These are phyloP conservation scores for Ulvella scutata DNA, from an alignment of 139 green algal species.

Conservation along the genomic window DNA sequence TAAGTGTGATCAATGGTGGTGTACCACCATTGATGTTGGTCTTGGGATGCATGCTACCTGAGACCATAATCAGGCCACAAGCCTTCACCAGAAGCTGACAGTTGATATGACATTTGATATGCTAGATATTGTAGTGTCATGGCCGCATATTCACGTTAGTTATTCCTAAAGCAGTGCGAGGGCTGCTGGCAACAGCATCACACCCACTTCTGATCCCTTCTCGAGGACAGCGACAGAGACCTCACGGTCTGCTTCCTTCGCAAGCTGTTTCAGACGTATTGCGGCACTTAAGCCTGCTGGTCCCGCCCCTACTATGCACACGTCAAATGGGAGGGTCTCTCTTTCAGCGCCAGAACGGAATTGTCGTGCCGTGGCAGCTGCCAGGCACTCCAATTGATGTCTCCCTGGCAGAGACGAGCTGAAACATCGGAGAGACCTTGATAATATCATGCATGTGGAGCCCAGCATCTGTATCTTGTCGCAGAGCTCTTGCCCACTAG, in stretches of 20 bases:
- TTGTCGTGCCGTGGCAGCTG: too few species aligned
- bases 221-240: conserved; percentile 83
- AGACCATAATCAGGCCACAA: background rate
- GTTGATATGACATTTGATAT: background rate
- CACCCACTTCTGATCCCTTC: conserved; percentile 73
- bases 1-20: background rate
- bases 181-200: background rate
- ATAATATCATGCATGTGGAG: too few species aligned
- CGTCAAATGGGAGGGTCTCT: conserved; percentile 70
- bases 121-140: background rate
- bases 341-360: background rate
- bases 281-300: conserved; percentile 75
- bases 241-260: conserved; percentile 36
- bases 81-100: too few species aligned
- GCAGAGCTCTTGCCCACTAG: too few species aligned
- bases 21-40: background rate
- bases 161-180: background rate
- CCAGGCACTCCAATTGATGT: too few species aligned
- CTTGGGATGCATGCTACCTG: background rate
- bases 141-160: background rate
- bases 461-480: too few species aligned
- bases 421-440: too few species aligned
- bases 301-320: conserved; percentile 76
- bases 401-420: too few species aligned
- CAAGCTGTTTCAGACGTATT: conserved; percentile 71